phyloP scores from a whole-genome alignment of 139 green algal genomes.

The Nannochloris sp. region DNA sequence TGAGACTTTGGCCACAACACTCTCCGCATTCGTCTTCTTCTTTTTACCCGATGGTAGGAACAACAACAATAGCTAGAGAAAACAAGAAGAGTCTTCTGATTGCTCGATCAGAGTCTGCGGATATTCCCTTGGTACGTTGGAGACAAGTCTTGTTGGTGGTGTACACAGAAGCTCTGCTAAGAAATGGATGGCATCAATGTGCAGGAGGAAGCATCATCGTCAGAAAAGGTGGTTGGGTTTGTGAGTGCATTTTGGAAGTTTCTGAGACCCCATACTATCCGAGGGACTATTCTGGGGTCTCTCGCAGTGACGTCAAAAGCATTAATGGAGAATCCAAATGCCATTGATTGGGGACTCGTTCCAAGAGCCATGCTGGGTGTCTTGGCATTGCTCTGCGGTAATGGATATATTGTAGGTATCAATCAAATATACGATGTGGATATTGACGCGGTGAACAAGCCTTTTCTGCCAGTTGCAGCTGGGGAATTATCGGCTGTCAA shows the following conservation, averaged over 20 bases:
- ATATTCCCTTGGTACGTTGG: too few relatives aligned
- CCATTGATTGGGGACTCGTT: constrained; percentile 85
- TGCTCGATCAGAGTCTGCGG: too few relatives aligned
- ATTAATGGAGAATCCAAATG: constrained; percentile 53
- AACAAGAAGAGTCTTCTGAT: too few relatives aligned
- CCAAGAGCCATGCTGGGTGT: constrained; percentile 74
- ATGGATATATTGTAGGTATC: constrained; percentile 99
- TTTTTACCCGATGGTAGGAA: too few relatives aligned
- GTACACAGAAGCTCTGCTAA: too few relatives aligned
- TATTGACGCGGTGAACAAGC: constrained; percentile 96
- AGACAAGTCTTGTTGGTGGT: background rate
- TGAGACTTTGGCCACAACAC: too few relatives aligned
- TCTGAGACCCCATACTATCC: constrained; percentile 93
- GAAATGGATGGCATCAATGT: too few relatives aligned
- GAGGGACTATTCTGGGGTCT: constrained; percentile 76
- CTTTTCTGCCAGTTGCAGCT: constrained; percentile 91
- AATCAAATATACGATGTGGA: constrained; percentile 94
- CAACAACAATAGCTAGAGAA: too few relatives aligned
- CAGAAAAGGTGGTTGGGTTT: constrained; percentile 43
- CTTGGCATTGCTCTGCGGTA: constrained; percentile 86
- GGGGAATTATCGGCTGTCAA: constrained; percentile 54
- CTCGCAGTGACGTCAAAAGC: constrained; percentile 59
- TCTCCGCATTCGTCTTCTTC: too few relatives aligned
- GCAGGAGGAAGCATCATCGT: background rate
- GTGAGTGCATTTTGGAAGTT: constrained; percentile 95